Percentiles rank a stretch among this genome's conserved stretches.
Conservation (phyloP, 352 stramenopile species). For the Phytophthora pisi region DNA sequence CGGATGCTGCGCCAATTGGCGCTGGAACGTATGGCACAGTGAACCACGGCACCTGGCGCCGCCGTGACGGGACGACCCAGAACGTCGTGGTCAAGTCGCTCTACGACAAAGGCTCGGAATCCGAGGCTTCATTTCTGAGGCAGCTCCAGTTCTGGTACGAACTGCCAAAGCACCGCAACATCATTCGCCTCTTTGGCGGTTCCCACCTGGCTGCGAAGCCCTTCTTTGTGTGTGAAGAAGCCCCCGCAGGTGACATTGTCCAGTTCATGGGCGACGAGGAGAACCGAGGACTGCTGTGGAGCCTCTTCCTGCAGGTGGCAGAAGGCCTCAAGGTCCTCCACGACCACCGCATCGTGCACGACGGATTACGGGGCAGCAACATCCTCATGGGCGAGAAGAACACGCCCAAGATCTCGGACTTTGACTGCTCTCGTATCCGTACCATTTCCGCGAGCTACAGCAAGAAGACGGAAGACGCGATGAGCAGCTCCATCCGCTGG, state of each 20-base stretch:
- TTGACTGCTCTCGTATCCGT: slow-evolving; percentile 19
- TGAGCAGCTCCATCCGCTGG: slow-evolving; percentile 20
- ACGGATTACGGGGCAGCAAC: slow-evolving; percentile 80
- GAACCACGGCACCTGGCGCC: not conserved
- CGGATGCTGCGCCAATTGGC: no score
- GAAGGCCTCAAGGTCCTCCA: slow-evolving; percentile 66
- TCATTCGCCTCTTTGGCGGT: slow-evolving; percentile 36
- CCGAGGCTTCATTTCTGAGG: slow-evolving; percentile 12
- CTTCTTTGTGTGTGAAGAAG: slow-evolving; percentile 38
- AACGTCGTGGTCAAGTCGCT: slow-evolving; percentile 4
- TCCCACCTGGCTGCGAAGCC: slow-evolving; percentile 26
- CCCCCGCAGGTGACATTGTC: slow-evolving; percentile 17
- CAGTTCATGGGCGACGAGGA: slow-evolving; percentile 13
- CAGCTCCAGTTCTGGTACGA: slow-evolving; percentile 39
- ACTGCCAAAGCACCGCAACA: slow-evolving; percentile 29
- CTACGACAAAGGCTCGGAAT: not conserved
- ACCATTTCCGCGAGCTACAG: slow-evolving; percentile 5
- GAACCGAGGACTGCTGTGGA: slow-evolving; percentile 14
- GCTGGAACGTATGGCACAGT: not conserved
- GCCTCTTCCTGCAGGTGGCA: slow-evolving; percentile 29
- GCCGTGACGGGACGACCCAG: slow-evolving; percentile 23
- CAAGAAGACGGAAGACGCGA: not conserved
- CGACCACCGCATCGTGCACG: slow-evolving; percentile 53
- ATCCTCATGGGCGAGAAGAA: slow-evolving; percentile 59
- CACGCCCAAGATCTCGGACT: slow-evolving; percentile 28